A percentile compares a stretch with the other conserved stretches of the same genome.
These are phyloP conservation scores for Bathelium albidoporum DNA, from an alignment of 495 filamentous ascomycete species.

Conservation along the genomic window DNA sequence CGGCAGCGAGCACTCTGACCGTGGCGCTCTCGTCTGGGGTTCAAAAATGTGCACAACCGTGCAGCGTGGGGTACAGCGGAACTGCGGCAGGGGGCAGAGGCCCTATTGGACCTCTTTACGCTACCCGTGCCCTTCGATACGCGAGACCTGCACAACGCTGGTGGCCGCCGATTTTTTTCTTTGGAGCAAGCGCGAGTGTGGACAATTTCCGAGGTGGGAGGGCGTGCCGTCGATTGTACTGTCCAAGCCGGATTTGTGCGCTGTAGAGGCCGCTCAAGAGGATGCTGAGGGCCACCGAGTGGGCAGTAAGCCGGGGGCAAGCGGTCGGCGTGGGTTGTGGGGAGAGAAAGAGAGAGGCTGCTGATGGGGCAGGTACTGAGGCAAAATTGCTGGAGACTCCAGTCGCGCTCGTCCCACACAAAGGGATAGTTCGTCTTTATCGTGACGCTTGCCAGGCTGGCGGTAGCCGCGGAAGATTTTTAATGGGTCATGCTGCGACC, in stretches of 20 bases:
- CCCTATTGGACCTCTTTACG: neutral
- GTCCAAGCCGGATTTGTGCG: neutral
- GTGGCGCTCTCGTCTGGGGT: slow-evolving; percentile 4
- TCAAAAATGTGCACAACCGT: slow-evolving; percentile 3
- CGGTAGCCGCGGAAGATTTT: slow-evolving; percentile 3
- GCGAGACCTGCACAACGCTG: neutral
- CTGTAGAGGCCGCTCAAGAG: neutral
- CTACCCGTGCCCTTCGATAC: neutral
- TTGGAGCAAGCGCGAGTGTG: neutral
- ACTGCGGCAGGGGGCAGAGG: neutral
- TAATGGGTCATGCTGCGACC: neutral
- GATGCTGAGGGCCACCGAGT: no score
- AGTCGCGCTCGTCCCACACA: neutral
- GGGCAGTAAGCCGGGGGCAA: no score
- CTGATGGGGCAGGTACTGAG: neutral
- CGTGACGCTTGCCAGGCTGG: neutral
- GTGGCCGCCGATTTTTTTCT: neutral
- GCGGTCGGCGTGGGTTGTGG: no score
- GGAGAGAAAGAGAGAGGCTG: no score
- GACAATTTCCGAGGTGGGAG: neutral
- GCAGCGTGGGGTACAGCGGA: slow-evolving; percentile 5
- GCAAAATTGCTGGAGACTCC: neutral
- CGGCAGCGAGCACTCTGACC: neutral
- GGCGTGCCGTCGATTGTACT: neutral
- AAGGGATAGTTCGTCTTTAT: neutral